Evolutionary conservation across 2,329 filamentous ascomycete species (phyloP).

Genomic region (Acrocalymma vagum): DNA sequence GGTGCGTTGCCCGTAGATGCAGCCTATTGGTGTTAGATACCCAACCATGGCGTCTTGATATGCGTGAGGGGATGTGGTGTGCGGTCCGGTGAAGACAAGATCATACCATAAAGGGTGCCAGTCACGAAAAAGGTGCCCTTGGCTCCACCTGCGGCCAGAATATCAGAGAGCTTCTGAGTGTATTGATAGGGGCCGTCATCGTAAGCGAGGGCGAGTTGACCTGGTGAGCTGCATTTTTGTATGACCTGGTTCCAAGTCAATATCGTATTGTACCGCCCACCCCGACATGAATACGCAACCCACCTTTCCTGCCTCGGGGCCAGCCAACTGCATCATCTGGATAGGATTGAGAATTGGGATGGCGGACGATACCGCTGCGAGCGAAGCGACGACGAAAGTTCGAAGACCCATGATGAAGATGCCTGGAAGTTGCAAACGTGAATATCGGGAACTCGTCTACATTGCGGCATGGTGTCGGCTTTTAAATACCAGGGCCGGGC

Average conservation of each 20-base stretch:
- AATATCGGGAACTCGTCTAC: neutral
- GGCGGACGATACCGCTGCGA: slow-evolving; percentile 27
- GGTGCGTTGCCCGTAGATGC: slow-evolving; percentile 43
- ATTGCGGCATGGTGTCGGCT: neutral
- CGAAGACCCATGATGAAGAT: slow-evolving; percentile 31
- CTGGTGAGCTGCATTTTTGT: slow-evolving; percentile 36
- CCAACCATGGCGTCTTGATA: no score
- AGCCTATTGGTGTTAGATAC: slow-evolving; percentile 25
- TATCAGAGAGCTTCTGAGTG: slow-evolving; percentile 43
- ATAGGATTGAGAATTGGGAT: slow-evolving; percentile 34
- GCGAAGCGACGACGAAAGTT: slow-evolving; percentile 27
- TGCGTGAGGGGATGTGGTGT: no score
- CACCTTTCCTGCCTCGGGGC: slow-evolving; percentile 34
- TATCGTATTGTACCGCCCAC: neutral
- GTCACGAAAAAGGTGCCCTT: slow-evolving; percentile 49
- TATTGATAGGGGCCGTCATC: slow-evolving; percentile 47
- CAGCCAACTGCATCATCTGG: slow-evolving; percentile 34
- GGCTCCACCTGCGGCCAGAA: slow-evolving; percentile 36
- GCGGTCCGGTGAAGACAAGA: neutral
- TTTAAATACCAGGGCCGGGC: slow-evolving; percentile 25
- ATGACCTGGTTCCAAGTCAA: slow-evolving; percentile 26
- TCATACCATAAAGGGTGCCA: slow-evolving; percentile 24
- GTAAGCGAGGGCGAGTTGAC: slow-evolving; percentile 43
- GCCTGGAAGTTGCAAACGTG: neutral
- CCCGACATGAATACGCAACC: neutral